Base-by-base conservation (phyloP, 2,329 filamentous ascomycete species). In the Colletotrichum sp. region DNA sequence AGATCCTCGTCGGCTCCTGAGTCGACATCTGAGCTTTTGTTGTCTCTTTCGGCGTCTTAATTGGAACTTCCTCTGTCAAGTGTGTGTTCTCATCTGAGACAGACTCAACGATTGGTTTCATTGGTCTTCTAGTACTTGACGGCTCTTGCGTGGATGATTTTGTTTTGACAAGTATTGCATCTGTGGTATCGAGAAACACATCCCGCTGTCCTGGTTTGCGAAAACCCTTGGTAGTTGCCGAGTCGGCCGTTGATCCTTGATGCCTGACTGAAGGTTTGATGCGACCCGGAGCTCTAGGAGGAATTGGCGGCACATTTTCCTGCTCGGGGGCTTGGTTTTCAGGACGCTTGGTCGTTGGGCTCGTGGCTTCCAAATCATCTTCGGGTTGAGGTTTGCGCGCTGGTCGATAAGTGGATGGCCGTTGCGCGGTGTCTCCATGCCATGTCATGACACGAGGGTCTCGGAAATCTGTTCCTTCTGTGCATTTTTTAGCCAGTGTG, bases 401-500 rank as follows among this genome's bases (percentile, higher is more conserved):
- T 25, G 49, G 59, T 7, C 74, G 64, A 22, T 65, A 69, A 5
- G 59, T 74, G 9, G 74, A 76, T 9, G 74, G 74, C 22, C 71
- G 74, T 30, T 76, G 74, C 22, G 49, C 22, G 22, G 57, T 69
- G n/a, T 69, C 39, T n/a, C 74, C 74, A 15, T 76, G 74, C 74
- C 74, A 76, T 19, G 74, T 74, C 16, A 62, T 74, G 13, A 55
- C 64, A 12, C 74, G 59, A 64, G 44, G 29, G n/a, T 74, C 64
- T 73, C 70, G 59, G 36, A 65, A 22, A 13, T 59, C 49, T 8
- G 36, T 68, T 15, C 62, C 25, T 22, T 44, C 70, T 69, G 29
- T 34, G 27, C 12, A 29, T 8, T 9, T 6, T 4, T 74, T 7
- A 49, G 39, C 39, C n/a, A 74, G 65, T 25, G 27, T 29, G 3